phyloP scores from a whole-genome alignment of 2,329 filamentous ascomycete genomes.

The Exophiala sp. region DNA sequence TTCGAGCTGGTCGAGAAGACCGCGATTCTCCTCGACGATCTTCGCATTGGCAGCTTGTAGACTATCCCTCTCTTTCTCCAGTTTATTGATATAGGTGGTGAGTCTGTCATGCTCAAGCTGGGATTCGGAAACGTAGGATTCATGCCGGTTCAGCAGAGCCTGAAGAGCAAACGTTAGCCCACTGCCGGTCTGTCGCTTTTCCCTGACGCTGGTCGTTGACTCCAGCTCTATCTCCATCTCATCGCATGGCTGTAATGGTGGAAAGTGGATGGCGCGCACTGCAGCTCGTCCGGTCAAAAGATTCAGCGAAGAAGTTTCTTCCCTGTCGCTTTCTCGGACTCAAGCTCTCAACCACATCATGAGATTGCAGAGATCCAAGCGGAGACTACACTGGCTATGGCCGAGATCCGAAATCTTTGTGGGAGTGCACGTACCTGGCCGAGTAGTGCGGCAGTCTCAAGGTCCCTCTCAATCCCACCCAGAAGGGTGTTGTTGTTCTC shows the following conservation, averaged over 20 bases:
- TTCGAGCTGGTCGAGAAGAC: constrained; percentile 79
- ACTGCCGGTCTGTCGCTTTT: constrained; percentile 15
- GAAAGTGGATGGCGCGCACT: background rate
- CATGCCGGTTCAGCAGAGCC: constrained; percentile 87
- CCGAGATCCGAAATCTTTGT: background rate
- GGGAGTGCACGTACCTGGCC: constrained; percentile 72
- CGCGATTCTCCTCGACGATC: constrained; percentile 78
- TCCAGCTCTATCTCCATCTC: constrained; percentile 4
- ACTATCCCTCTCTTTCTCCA: constrained; percentile 70
- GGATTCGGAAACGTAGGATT: constrained; percentile 89
- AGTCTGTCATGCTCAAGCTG: constrained; percentile 78
- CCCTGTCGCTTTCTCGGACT: background rate
- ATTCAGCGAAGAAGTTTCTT: background rate
- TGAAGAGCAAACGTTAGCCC: constrained; percentile 70
- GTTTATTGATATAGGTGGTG: constrained; percentile 63
- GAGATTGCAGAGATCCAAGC: constrained; percentile 11
- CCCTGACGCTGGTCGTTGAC: background rate
- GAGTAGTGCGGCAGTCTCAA: constrained; percentile 78
- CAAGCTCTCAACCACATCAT: background rate
- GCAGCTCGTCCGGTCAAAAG: background rate
- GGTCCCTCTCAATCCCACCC: constrained; percentile 79
- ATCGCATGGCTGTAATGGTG: background rate
- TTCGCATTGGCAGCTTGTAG: constrained; percentile 74
- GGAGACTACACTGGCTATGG: background rate
- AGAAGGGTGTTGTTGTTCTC: constrained; percentile 75